Evolutionary conservation across 1,284 basidiomycete genomes (phyloP).

Genomic region (Melampsora larici-populina): DNA sequence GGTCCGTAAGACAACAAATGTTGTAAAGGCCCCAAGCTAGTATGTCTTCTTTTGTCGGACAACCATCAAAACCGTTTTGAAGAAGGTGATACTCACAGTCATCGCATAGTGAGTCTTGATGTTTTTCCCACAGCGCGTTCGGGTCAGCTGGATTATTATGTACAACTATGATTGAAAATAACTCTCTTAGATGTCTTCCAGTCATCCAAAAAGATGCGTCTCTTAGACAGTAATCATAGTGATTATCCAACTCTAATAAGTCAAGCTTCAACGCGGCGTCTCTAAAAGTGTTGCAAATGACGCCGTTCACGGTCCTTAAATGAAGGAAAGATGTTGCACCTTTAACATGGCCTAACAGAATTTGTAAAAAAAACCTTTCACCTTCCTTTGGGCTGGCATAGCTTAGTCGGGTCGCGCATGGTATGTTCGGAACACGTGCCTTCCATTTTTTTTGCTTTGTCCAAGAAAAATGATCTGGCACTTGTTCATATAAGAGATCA

Average conservation of each 20-base stretch:
- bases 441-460: no score
- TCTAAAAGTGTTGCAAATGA: background rate
- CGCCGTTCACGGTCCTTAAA: background rate
- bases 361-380: no score
- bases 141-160: background rate
- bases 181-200: background rate
- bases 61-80: background rate
- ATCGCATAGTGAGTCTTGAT: background rate
- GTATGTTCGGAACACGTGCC: no score
- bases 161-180: background rate
- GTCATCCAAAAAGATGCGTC: background rate
- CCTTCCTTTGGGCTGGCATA: no score
- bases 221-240: background rate
- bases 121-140: background rate
- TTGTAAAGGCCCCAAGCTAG: no score
- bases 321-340: background rate
- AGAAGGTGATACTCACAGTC: background rate
- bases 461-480: no score
- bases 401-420: no score
- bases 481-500: no score
- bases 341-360: background rate
- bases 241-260: background rate
- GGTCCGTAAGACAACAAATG: no score
- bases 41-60: background rate
- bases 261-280: background rate